Base-by-base conservation (phyloP, 441 rosid genomes). In the Erysimum cheiri region DNA sequence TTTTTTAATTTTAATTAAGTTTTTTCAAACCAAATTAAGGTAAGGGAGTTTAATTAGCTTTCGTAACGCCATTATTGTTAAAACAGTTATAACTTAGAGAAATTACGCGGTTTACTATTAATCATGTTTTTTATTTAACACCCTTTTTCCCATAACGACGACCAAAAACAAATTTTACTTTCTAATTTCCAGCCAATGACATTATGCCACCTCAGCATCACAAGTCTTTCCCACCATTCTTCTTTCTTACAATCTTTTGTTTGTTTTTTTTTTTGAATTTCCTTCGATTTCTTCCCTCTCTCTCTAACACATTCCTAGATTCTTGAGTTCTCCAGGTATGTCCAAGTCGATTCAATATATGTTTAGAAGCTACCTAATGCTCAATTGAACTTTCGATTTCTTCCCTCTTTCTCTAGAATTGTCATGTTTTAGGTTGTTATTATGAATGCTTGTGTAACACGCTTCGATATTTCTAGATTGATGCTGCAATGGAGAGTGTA, bases 401-500 rank as follows among this genome's bases (percentile, higher is more conserved):
- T 40, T 40, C 5, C 32, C 32, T 4, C 32, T 31, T 14, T n/a
- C 17, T 41, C 8, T 15, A 15, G 48, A 15, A 14, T 12, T 15
- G 1, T 59, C 14, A 1, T 28, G 67, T 28, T 57, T 14, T 56
- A 68, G 64, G 36, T 4, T 57, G 10, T 35, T 5, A 28, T 1
- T 13, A 46, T 49, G 39, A 59, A 50, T 31, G 32, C 44, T 36
- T 53, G 66, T n/a, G 50, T 62, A 63, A 71, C 64, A 54, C 49
- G 62, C 44, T 61, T 53, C 24, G 39, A 6, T 22, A 11, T 62
- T 11, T 40, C 10, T 35, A 24, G 10, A 11, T 70, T 60, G 26
- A 1, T 66, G 60, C 80, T 80, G 85, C 58, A 63, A 89, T 86
- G 96, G 86, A 73, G 72, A 60, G 60, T 69, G 61, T 78, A 22